Base-by-base conservation (phyloP, 495 filamentous ascomycete species). In the Penicillium psychrofluorescens region DNA sequence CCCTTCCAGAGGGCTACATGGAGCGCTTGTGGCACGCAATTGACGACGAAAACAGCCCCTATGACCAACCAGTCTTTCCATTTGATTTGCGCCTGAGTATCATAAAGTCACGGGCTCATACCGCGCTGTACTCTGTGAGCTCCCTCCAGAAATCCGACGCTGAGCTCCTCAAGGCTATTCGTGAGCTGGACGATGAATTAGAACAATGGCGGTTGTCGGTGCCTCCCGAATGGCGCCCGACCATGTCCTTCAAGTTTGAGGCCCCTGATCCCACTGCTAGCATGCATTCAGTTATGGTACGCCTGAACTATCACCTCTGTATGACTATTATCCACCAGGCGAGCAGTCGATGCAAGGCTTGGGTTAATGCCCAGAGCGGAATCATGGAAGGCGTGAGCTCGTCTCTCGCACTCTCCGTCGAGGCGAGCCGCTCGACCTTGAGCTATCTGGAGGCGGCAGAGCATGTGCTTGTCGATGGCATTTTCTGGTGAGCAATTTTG, bases 321-420 rank as follows among this genome's bases (percentile, higher is more conserved):
- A 63, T 77, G 56, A 68, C 64, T 6, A 67, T 71, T 14, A 76
- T 78, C 43, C 75, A 77, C 47, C 58, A 67, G 13, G 72, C 74
- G 7, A 76, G 71, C 37, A 69, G 68, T 13, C 50, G 72, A 9
- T 76, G 70, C 49, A 58, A 66, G 29, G 55, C 71, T 27, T 70
- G 60, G 65, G 45, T 44, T 11, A 52, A 63, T 2, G 56, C 53
- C 11, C 56, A 55, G 28, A 61, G 56, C 38, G 63, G 66, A 29
- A 63, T 70, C 46, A 61, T 57, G 48, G 62, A 70, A 34, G 72
- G 72, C 1, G 62, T 78, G 8, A 68, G 62, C 11, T 73, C 71
- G 1, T 76, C 73, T 41, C 54, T 77, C 2, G 64, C 64, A 0
- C 50, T 78, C 3, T 70, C 68, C 5, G 70, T 78, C 27, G 74